Base-by-base conservation (phyloP, 306 rosid genomes). In the Dryas alaskensis region DNA sequence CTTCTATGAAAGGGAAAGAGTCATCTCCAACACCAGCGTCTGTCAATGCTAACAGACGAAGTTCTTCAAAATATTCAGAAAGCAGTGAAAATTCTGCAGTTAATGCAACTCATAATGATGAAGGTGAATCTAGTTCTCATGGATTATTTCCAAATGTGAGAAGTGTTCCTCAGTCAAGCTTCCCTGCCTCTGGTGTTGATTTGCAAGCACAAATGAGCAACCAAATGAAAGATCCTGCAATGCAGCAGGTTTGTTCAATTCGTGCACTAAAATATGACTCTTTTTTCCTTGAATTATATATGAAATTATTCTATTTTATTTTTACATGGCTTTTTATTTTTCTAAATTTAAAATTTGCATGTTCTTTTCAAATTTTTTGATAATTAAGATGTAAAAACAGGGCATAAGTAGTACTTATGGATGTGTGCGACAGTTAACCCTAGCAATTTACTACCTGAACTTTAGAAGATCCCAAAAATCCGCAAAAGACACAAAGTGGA, bases 191-290 rank as follows among this genome's bases (percentile, higher is more conserved):
- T 64, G 76, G 92, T 72, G 22, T 72, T 69, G 96, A 90, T 87
- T 44, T 94, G 69, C 96, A 94, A 86, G 99, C 90, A 60, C 99
- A 94, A 88, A 87, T 94, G 95, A 88, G 89, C 82, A 92, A 81
- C 83, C 99, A 92, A 86, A 91, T 92, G 97, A 92, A 92, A 73
- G 89, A 94, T 86, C 99, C 99, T 70, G 96, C 95, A 31, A 84
- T 75, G 96, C 93, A 88, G 54, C 88, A 92, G 99, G 99, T 94
- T 79, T 74, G 85, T 80, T 80, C 74, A 60, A 76, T 62, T 67
- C 61, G 69, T 46, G 17, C 72, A 25, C 44, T 64, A 80, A 64
- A 2, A 68, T 53, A 54, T 63, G 48, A 50, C 67, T 57, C 11
- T 10, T 60, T 14, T 40, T 60, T 60, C 53, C 54, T 48, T 48